phyloP scores from a whole-genome alignment of 345 rosid species.

The Cardiospermum halicacabum region DNA sequence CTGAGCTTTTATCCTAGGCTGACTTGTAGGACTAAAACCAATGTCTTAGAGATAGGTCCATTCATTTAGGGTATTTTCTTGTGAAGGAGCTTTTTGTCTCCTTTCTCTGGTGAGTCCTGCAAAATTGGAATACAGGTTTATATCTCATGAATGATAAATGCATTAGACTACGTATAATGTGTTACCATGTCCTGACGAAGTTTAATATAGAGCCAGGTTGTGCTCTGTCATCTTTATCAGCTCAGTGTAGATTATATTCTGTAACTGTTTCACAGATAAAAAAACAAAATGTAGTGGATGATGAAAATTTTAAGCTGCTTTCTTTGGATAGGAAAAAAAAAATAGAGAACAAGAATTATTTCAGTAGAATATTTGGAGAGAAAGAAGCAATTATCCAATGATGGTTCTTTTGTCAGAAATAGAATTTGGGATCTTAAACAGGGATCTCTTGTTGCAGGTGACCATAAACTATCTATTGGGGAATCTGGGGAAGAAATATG shows the following conservation, averaged over 20 bases:
- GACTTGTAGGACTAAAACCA: neutral
- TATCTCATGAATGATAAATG: neutral
- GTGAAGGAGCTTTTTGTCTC: neutral
- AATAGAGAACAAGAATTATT: neutral
- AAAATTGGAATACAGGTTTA: neutral
- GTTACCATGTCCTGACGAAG: neutral
- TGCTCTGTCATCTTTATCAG: neutral
- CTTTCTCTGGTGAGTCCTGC: neutral
- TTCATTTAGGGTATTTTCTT: neutral
- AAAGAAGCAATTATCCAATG: neutral
- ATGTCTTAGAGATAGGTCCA: neutral
- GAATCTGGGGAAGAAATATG: conserved; percentile 65
- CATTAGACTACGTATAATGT: no score
- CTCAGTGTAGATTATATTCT: neutral
- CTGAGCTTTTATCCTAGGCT: neutral
- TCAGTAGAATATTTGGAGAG: neutral
- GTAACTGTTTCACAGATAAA: neutral
- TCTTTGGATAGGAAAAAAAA: neutral
- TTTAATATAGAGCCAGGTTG: neutral
- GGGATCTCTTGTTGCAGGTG: conserved; percentile 47
- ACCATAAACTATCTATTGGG: conserved; percentile 87
- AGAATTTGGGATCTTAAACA: neutral
- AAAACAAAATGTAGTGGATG: neutral
- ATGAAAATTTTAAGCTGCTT: neutral
- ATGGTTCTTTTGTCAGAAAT: neutral